Evolutionary conservation across 1,284 basidiomycete genomes (phyloP).

Genomic region (Ganoderma resinaceum): DNA sequence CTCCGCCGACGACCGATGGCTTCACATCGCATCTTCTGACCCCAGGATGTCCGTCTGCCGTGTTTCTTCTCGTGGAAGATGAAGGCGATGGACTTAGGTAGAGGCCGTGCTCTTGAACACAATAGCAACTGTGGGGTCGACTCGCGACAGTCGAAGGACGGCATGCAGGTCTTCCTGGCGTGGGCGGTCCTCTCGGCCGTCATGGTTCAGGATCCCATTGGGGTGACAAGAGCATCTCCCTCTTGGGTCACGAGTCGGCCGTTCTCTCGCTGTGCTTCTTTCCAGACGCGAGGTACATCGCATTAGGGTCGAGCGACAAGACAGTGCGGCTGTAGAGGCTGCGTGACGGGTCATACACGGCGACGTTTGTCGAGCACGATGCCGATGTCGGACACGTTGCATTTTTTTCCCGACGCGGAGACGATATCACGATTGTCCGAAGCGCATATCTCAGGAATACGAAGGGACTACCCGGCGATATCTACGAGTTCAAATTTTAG

Average conservation of each 20-base stretch:
- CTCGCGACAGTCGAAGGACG: background rate
- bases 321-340: background rate
- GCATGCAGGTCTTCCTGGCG: background rate
- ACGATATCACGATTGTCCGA: too few relatives aligned
- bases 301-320: background rate
- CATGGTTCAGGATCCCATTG: background rate
- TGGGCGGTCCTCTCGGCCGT: background rate
- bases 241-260: background rate
- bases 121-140: background rate
- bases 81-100: background rate
- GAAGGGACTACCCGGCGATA: too few relatives aligned
- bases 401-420: background rate
- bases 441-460: too few relatives aligned
- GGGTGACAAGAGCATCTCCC: background rate
- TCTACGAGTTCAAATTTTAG: too few relatives aligned
- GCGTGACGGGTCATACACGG: background rate
- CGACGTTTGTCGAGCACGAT: background rate
- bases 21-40: background rate
- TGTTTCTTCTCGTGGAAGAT: background rate
- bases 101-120: background rate
- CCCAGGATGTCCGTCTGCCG: background rate
- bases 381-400: background rate
- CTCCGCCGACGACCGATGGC: background rate
- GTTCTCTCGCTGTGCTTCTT: background rate
- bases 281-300: background rate